Conservation (phyloP, 2,329 filamentous ascomycete species). For the Incumbomyces lentus region DNA sequence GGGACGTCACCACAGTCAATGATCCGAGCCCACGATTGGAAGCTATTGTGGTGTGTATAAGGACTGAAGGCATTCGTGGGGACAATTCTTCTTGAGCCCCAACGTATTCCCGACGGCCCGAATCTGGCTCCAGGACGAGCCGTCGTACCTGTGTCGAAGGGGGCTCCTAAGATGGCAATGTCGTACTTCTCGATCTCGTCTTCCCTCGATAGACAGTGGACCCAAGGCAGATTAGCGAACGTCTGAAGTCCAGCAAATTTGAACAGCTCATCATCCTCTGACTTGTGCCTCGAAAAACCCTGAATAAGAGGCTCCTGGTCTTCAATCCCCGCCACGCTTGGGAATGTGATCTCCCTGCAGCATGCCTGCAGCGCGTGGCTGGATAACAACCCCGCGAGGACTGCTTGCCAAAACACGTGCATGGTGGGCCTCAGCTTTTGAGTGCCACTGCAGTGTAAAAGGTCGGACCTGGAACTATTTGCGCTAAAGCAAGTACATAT, state of each 20-base stretch:
- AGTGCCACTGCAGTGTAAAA: no score
- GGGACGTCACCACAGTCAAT: slow-evolving; percentile 48
- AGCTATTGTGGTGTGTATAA: slow-evolving; percentile 40
- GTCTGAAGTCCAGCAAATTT: slow-evolving; percentile 29
- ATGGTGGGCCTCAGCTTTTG: slow-evolving; percentile 1
- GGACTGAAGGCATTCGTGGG: slow-evolving; percentile 34
- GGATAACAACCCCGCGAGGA: slow-evolving; percentile 1
- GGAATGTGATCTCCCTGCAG: slow-evolving; percentile 23
- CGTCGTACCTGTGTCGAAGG: slow-evolving; percentile 44
- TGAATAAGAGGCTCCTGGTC: slow-evolving; percentile 3
- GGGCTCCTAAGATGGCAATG: slow-evolving; percentile 40
- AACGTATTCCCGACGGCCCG: slow-evolving; percentile 42
- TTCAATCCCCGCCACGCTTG: slow-evolving; percentile 20
- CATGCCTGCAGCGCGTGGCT: slow-evolving; percentile 6
- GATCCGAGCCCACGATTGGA: slow-evolving; percentile 40
- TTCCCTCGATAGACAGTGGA: slow-evolving; percentile 23
- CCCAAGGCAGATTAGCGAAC: slow-evolving; percentile 27
- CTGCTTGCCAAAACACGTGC: neutral
- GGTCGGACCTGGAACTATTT: no score
- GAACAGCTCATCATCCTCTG: neutral
- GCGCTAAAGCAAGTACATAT: no score
- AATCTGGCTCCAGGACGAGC: slow-evolving; percentile 43
- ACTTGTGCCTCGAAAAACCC: neutral
- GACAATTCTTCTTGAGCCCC: slow-evolving; percentile 39
- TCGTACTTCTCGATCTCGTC: slow-evolving; percentile 24